Base-by-base conservation (phyloP, 768 basidiomycete genomes). In the Piloderma croceum region DNA sequence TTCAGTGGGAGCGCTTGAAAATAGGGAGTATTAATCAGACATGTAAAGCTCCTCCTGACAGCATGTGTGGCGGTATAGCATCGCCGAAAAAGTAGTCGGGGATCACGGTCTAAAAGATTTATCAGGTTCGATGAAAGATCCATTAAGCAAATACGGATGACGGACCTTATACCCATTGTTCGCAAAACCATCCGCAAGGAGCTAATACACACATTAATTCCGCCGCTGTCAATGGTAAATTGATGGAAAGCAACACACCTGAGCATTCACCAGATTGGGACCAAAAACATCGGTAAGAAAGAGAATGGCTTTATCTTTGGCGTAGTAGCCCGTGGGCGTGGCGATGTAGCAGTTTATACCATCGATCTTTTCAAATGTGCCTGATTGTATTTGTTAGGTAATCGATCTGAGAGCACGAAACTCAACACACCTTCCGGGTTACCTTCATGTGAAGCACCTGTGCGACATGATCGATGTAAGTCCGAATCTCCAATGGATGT, bases 271-370 rank as follows among this genome's bases (percentile, higher is more conserved):
- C 7, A 77, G 57, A 18, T 70, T 60, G 19, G 69, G 51, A 6
- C 78, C 79, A 42, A 74, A 77, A 34, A 69, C 60, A 46, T 79
- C 81, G 3, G 74, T 41, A 19, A 81, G 53, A 62, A 64, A 74
- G 20, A 83, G 65, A 35, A 82, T 39, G 20, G 69, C 75, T 53
- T 79, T 81, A 47, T 73, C 66, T 57, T 76, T 73, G 39, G 70
- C 58, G 43, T 74, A 78, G 27, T 71, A 69, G 3, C 50, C 48
- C 1, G 64, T 54, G 10, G 81, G 81, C 1, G 71, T 76, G 1
- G 73, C 71, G 37, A 79, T 64, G 45, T 83, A 82, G 46, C 60
- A 64, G 6, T 61, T 53, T 34, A 79, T 64, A 3, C 75, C 77
- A 19, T 57, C 64, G 42, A 80, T 65, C 19, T 51, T 45, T 46